Percentiles rank a stretch among this genome's conserved stretches.
Evolutionary conservation across 2,329 filamentous ascomycete species (phyloP).

Genomic region (Colletotrichum godetiae): DNA sequence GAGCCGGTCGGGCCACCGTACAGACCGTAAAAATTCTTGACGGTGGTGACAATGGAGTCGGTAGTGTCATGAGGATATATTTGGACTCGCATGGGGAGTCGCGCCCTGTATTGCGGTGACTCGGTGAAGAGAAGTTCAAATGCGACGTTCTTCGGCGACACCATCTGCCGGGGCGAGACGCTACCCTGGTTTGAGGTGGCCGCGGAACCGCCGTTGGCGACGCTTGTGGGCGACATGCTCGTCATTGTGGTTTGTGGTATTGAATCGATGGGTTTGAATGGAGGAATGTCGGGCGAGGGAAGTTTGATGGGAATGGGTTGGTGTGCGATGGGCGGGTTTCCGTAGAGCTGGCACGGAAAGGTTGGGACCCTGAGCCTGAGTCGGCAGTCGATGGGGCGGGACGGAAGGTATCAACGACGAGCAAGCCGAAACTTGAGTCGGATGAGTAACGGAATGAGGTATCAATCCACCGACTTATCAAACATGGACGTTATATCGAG

Average conservation of each 20-base stretch:
- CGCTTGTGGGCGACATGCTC: constrained; percentile 58
- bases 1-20: constrained; percentile 79
- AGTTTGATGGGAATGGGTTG: constrained; percentile 34
- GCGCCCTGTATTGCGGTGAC: constrained; percentile 75
- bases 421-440: constrained; percentile 25
- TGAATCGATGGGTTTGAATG: constrained; percentile 42
- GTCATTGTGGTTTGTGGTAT: constrained; percentile 51
- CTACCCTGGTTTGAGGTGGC: constrained; percentile 55
- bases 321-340: constrained; percentile 32
- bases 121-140: constrained; percentile 81
- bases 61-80: constrained; percentile 97
- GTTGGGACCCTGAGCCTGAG: constrained; percentile 24
- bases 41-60: constrained; percentile 96
- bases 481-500: not conserved
- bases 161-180: constrained; percentile 58
- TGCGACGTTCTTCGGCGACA: constrained; percentile 78
- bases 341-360: constrained; percentile 17
- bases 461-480: not conserved
- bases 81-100: constrained; percentile 86
- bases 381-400: constrained; percentile 22
- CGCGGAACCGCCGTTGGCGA: constrained; percentile 45
- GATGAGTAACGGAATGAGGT: not conserved
- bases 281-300: constrained; percentile 39
- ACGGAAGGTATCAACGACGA: constrained; percentile 41
- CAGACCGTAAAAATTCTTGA: constrained; percentile 98